Evolutionary conservation across 108 stramenopile species (phyloP), one percentile per base, ranked within the genome.

Genomic region (Discostella pseudostelligera): DNA sequence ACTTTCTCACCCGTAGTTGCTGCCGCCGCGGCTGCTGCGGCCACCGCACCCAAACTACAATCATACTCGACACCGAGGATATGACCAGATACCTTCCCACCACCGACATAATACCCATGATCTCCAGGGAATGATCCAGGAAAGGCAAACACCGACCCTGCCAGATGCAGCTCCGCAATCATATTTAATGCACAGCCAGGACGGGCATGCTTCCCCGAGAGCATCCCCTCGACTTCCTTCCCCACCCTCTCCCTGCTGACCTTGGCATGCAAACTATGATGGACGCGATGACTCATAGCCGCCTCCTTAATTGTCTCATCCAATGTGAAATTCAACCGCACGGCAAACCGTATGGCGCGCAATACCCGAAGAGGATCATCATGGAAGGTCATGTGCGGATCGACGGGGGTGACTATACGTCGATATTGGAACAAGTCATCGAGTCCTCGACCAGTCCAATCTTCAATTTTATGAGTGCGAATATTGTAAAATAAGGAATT

Each of bases 401-500:
- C 74, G 11, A 97, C 73, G 0, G 96, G 96, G 4, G 96, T 97
- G 4, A 84, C 65, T 11, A 96, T 81, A 8, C 89, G 40, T 35
- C 74, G 62, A 26, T 78, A 74, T 37, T 70, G 56, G 8, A 82
- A 22, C 53, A 96, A 78, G 75, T 95, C 96, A 5, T 79, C 35
- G 17, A 95, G 20, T 12, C 96, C 94, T 25, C 87, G 72, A 7
- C 80, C 74, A 0, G 96, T 97, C 87, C 89, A 92, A 77, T 98
- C 97, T 81, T 98, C 97, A 9, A 98, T 66, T 7, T 59, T 35
- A 3, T 72, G 35, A 0, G 87, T 83, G 19, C 89, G 79, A 17
- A 97, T 68, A 75, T 98, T 98, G 87, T 83, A 97, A 71, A 95
- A 98, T 25, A 98, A 71, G 1, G 96, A 85, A 78, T 98, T 98